phyloP scores from a whole-genome alignment of 2,329 filamentous ascomycete genomes.

The Aspergillus carbonarius region DNA sequence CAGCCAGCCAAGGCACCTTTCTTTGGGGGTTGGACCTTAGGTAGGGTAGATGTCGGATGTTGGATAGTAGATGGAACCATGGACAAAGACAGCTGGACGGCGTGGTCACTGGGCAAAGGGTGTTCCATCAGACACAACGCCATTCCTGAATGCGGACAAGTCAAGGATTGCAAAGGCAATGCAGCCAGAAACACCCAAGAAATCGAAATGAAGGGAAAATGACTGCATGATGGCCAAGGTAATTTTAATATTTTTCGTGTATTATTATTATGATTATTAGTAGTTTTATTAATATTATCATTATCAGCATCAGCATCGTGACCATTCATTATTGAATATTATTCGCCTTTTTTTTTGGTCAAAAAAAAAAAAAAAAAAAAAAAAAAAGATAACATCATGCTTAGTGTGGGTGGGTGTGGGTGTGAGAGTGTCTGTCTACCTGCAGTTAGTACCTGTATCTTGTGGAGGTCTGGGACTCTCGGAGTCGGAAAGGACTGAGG shows the following conservation, averaged over 20 bases:
- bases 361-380: too few relatives aligned
- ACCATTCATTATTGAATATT: neutral
- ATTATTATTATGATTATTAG: neutral
- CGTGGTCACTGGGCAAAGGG: neutral
- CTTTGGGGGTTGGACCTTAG: neutral
- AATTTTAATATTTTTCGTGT: too few relatives aligned
- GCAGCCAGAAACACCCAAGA: constrained; percentile 11
- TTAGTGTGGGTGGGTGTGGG: neutral
- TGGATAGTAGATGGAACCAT: neutral
- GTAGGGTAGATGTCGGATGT: neutral
- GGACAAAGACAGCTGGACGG: neutral
- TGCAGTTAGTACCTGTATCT: too few relatives aligned
- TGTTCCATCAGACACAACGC: constrained; percentile 6
- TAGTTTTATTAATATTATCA: neutral
- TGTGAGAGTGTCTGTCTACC: too few relatives aligned
- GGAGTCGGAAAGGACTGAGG: too few relatives aligned
- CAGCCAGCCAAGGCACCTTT: neutral
- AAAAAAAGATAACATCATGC: neutral
- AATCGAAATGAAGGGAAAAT: neutral
- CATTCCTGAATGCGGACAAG: constrained; percentile 19
- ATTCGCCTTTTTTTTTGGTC: too few relatives aligned
- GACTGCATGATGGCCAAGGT: neutral
- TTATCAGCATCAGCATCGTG: neutral
- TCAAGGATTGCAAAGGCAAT: neutral
- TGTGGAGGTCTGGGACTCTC: too few relatives aligned